phyloP scores from a whole-genome alignment of 805 yeast species.

The Saturnispora bothae region DNA sequence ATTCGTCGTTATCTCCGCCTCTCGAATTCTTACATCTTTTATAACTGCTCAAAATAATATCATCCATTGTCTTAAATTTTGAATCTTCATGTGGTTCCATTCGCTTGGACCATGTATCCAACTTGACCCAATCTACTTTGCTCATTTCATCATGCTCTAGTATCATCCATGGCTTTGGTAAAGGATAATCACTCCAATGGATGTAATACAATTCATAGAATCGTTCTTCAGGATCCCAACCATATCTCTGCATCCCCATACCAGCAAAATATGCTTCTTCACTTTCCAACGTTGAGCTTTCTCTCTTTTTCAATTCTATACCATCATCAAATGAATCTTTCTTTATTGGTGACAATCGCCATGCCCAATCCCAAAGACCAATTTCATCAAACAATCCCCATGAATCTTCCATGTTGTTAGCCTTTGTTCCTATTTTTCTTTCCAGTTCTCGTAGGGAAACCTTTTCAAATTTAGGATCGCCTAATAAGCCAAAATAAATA shows the following conservation, averaged over 20 bases:
- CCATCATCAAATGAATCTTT: neutral
- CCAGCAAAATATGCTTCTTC: conserved; percentile 8
- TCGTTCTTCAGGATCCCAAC: conserved; percentile 28
- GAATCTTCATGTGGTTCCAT: conserved; percentile 1
- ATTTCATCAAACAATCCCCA: conserved; percentile 8
- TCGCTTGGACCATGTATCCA: conserved; percentile 4
- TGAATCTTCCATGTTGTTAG: conserved; percentile 10
- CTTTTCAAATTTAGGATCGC: conserved; percentile 10
- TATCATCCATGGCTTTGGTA: conserved; percentile 54
- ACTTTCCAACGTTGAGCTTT: neutral
- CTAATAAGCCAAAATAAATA: conserved; percentile 26
- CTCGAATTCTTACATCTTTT: conserved; percentile 5
- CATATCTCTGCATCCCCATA: conserved; percentile 15
- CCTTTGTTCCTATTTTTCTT: conserved; percentile 1
- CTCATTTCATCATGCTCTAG: conserved; percentile 7
- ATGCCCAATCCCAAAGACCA: conserved; percentile 15
- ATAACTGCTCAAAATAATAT: conserved; percentile 11
- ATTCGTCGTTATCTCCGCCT: conserved; percentile 17
- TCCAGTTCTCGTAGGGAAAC: conserved; percentile 6
- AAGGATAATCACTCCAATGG: conserved; percentile 59
- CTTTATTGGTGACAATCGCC: conserved; percentile 11
- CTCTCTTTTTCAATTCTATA: neutral
- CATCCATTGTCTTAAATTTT: conserved; percentile 6
- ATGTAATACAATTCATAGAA: conserved; percentile 30
- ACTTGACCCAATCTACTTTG: neutral